A percentile compares a stretch with the other conserved stretches of the same genome.
Evolutionary conservation across 192 early-diverging fungal genomes (phyloP).

Genomic region (Podila clonocystis): DNA sequence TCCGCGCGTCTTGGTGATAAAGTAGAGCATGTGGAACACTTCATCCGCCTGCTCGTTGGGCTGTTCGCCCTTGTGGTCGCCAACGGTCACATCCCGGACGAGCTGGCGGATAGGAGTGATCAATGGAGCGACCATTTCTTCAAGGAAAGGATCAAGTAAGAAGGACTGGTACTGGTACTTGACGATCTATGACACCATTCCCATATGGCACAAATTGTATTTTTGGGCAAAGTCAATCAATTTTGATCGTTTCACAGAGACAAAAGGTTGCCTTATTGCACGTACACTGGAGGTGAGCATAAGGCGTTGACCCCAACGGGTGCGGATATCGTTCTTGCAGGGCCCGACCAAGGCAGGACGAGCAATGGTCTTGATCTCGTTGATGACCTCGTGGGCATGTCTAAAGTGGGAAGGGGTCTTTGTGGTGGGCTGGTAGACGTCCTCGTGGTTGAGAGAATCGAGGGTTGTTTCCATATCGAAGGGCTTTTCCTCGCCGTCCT

Average conservation of each 20-base stretch:
- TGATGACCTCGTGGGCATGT: conserved; percentile 16
- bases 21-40: conserved; percentile 72
- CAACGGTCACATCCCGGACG: conserved; percentile 26
- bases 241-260: too few relatives aligned
- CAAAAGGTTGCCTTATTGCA: background rate
- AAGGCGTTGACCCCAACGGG: conserved; percentile 13
- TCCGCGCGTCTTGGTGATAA: conserved; percentile 87
- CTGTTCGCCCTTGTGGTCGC: conserved; percentile 21
- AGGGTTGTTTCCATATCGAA: conserved; percentile 25
- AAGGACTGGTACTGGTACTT: conserved; percentile 82
- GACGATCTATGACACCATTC: conserved; percentile 47
- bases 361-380: conserved; percentile 20
- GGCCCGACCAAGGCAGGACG: conserved; percentile 18
- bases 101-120: conserved; percentile 61
- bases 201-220: background rate
- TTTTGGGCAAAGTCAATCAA: background rate
- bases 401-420: conserved; percentile 39
- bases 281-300: conserved; percentile 16
- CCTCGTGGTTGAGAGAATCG: conserved; percentile 11
- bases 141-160: conserved; percentile 80
- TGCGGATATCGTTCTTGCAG: conserved; percentile 10
- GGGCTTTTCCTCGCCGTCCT: background rate
- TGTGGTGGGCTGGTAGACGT: conserved; percentile 3
- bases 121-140: conserved; percentile 68
- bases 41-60: conserved; percentile 28